Conservation (phyloP, 2,329 filamentous ascomycete genomes). For the Capronia coronata region DNA sequence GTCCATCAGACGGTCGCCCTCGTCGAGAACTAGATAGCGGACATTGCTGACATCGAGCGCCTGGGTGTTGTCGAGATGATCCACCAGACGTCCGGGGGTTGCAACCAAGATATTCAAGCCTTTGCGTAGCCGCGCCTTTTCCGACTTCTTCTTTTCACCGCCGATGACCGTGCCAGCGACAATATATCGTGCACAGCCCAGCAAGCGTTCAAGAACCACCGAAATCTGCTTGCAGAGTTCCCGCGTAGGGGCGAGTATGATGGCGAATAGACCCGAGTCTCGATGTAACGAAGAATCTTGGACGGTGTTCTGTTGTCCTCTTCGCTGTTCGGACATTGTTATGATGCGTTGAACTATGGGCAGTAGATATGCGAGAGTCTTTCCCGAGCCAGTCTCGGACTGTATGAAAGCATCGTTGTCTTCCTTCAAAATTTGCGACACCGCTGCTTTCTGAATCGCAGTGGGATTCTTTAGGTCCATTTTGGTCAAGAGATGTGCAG, state of each 20-base stretch:
- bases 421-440: slow-evolving; percentile 70
- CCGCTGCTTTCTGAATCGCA: slow-evolving; percentile 84
- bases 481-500: slow-evolving; percentile 75
- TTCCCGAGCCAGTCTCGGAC: slow-evolving; percentile 94
- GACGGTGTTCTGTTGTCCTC: slow-evolving; percentile 33
- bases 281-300: slow-evolving; percentile 58
- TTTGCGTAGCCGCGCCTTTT: slow-evolving; percentile 89
- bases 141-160: slow-evolving; percentile 68
- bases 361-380: slow-evolving; percentile 90
- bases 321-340: slow-evolving; percentile 49
- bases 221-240: slow-evolving; percentile 94
- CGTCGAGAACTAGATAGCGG: slow-evolving; percentile 88
- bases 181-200: slow-evolving; percentile 88
- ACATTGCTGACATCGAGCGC: slow-evolving; percentile 82
- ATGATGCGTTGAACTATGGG: slow-evolving; percentile 87
- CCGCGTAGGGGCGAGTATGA: slow-evolving; percentile 87
- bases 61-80: slow-evolving; percentile 89
- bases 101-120: slow-evolving; percentile 94
- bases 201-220: slow-evolving; percentile 72
- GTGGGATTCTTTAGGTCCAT: slow-evolving; percentile 86
- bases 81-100: slow-evolving; percentile 81
- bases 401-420: slow-evolving; percentile 92
- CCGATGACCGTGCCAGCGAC: slow-evolving; percentile 79
- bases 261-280: slow-evolving; percentile 84
- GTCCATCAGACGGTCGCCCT: slow-evolving; percentile 97